Conservation (phyloP, 2,329 filamentous ascomycete species). For the Clarireedia hainanense region DNA sequence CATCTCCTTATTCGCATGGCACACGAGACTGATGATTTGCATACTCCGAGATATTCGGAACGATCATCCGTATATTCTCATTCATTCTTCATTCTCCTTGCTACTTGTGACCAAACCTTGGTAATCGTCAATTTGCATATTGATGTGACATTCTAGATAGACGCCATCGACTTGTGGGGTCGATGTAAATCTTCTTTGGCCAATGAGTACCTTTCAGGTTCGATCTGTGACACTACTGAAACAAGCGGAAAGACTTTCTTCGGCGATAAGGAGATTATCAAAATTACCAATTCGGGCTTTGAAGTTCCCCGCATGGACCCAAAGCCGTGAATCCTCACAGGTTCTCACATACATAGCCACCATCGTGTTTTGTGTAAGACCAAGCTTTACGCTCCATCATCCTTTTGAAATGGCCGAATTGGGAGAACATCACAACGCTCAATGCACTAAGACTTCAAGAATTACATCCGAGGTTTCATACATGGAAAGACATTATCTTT, state of each 20-base stretch:
- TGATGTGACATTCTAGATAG: constrained; percentile 3
- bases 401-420: not conserved
- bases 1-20: not conserved
- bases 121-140: constrained; percentile 4
- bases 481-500: constrained; percentile 15
- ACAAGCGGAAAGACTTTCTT: not conserved
- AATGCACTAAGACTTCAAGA: not conserved
- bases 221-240: constrained; percentile 5
- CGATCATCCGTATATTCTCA: no score
- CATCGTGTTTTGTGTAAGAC: not conserved
- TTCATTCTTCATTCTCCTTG: not conserved
- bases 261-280: not conserved
- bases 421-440: not conserved
- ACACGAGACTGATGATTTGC: not conserved
- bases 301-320: not conserved
- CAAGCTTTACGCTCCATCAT: not conserved
- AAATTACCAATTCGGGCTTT: not conserved
- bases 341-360: constrained; percentile 1
- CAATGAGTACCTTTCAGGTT: not conserved
- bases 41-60: not conserved
- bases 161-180: not conserved
- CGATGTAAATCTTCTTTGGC: not conserved
- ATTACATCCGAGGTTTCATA: not conserved
- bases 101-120: not conserved
- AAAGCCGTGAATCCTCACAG: not conserved